Percentiles rank a stretch among this genome's conserved stretches.
These are phyloP conservation scores for Exophiala calicioides DNA, from an alignment of 2,329 filamentous ascomycete genomes.

Conservation along the genomic window DNA sequence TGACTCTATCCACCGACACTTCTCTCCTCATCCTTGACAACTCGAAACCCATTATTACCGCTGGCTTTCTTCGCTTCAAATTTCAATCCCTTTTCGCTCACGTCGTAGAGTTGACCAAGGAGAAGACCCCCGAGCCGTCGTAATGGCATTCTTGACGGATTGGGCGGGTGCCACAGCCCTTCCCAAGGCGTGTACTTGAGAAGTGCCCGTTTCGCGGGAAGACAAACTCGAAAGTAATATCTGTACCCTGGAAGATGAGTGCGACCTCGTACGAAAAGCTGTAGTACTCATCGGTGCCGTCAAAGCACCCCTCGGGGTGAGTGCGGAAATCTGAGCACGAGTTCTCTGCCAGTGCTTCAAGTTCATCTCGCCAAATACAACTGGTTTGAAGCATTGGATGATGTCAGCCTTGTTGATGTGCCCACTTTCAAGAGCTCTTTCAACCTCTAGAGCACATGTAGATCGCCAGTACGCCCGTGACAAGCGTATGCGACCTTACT, in stretches of 20 bases:
- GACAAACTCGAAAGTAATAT: conserved; percentile 5
- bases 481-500: not conserved
- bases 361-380: conserved; percentile 2
- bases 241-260: not conserved
- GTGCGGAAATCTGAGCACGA: not conserved
- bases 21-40: too few species aligned
- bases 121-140: not conserved
- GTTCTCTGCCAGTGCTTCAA: not conserved
- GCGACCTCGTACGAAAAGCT: conserved; percentile 6
- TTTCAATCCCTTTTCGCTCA: too few species aligned
- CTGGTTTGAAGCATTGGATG: conserved; percentile 1
- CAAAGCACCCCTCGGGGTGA: not conserved
- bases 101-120: too few species aligned
- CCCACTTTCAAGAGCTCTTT: not conserved
- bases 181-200: not conserved
- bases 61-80: too few species aligned
- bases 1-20: too few species aligned
- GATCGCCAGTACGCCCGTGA: not conserved
- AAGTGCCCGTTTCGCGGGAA: conserved; percentile 7
- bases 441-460: not conserved
- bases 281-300: not conserved
- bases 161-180: not conserved
- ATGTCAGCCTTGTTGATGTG: not conserved
- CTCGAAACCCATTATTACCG: too few species aligned
- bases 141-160: not conserved